Evolutionary conservation across 306 rosid species (phyloP).

Genomic region (Acmispon strigosus): DNA sequence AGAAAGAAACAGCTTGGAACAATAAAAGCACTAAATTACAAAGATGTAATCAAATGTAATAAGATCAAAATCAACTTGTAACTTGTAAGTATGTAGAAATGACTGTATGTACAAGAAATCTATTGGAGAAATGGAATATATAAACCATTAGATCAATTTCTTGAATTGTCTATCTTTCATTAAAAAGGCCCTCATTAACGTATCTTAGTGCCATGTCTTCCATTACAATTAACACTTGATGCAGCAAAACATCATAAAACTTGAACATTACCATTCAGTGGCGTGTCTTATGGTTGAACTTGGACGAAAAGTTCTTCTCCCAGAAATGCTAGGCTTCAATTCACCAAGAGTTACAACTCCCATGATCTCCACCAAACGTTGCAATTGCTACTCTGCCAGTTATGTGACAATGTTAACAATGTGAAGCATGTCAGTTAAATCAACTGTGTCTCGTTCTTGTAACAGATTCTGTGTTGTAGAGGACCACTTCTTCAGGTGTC

Average conservation of each 20-base stretch:
- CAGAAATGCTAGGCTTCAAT: slow-evolving; percentile 90
- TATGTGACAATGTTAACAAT: too few species aligned
- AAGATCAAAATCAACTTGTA: too few species aligned
- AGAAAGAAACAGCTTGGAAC: too few species aligned
- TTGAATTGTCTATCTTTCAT: not conserved
- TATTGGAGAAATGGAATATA: too few species aligned
- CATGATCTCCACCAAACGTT: slow-evolving; percentile 39
- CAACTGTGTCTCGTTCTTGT: not conserved
- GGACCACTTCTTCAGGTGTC: slow-evolving; percentile 15
- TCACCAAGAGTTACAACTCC: slow-evolving; percentile 92
- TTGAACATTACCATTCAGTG: slow-evolving; percentile 74
- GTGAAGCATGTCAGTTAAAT: too few species aligned
- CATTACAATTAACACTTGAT: not conserved
- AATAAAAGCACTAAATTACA: too few species aligned
- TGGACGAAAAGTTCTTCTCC: slow-evolving; percentile 72
- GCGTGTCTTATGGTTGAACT: slow-evolving; percentile 97
- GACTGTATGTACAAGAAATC: too few species aligned
- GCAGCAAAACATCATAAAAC: not conserved
- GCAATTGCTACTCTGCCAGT: slow-evolving; percentile 4
- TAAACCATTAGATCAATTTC: not conserved
- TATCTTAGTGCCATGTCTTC: not conserved
- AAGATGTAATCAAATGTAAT: too few species aligned
- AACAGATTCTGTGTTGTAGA: slow-evolving; percentile 16
- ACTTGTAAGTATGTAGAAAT: too few species aligned
- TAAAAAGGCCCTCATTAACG: too few species aligned